Base-by-base conservation (phyloP, 306 rosid species). In the Erythrophleum fordii region DNA sequence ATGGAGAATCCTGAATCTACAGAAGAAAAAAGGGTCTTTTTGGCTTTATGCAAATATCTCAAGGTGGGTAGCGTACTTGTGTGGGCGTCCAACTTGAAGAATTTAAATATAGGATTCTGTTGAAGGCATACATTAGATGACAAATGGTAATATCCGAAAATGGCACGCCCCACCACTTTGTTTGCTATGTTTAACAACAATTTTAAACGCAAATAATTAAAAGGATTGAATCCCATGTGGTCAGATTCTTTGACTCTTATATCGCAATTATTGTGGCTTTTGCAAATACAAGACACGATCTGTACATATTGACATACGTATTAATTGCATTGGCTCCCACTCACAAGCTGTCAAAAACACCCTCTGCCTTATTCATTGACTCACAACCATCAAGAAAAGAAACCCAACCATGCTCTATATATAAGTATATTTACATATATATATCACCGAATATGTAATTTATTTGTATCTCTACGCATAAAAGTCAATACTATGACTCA, bases 1-100 rank as follows among this genome's bases (percentile, higher is more conserved):
- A 87, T 89, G 42, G 76, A 37, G 61, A 61, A 65, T 76, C 20
- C 41, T 61, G 52, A 51, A 22, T 55, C 76, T 44, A 9, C 5
- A 22, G 16, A 58, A 5, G 11, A 10, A 8, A 31, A 61, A 29
- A 29, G 0, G 35, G 3, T 56, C 41, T 52, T 26, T 17, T 42
- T 42, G 48, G 48, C 3, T 42, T 42, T 1, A 11, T 8, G 5
- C 67, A 72, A 37, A 56, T 45, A 53, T 64, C 28, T 35, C 39
- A 46, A 5, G 5, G 49, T 6, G 56, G 56, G 61, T n/a, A 7
- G 28, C 61, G 18, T 26, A 31, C 18, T 34, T 56, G 39, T 28
- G 71, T 23, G 20, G 51, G 13, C 45, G 23, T 64, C 46, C 52
- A 10, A 45, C 72, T 41, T 3, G 12, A 10, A 23, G 29, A 53